Base-by-base conservation (phyloP, 1,284 basidiomycete species). In the Athelia sp. region DNA sequence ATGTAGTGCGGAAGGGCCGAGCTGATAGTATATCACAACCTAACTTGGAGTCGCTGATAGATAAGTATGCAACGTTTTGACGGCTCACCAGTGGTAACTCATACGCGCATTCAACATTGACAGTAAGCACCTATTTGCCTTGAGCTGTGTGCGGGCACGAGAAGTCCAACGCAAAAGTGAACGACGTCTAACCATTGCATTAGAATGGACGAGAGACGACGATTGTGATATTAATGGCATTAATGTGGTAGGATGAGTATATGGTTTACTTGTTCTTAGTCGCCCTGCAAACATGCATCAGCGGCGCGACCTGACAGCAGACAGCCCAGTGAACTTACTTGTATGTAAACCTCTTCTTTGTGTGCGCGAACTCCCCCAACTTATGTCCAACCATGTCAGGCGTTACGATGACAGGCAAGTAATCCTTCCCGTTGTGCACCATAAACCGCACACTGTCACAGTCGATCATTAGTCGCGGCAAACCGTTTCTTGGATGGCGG, bases 361-460 rank as follows among this genome's bases (percentile, higher is more conserved):
- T 98, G 52, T 87, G 79, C 17, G 93, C 77, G 69, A 98, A 98
- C 73, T 98, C 95, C 47, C 96, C 96, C 49, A 99, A 70, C 69
- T 99, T 98, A 67, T 98, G 94, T 0, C 96, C 96, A 2, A 99
- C 93, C 95, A 98, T 98, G 65, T 98, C 95, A 67, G 96, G 93
- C 13, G 91, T 93, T 51, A 99, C 78, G 31, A 78, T 72, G 31
- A 99, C 85, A 0, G 94, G 93, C 13, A 87, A 58, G 65, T 95
- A 97, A 57, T 91, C 82, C 69, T 90, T 93, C 43, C 96, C 96
- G 59, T 98, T 98, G 70, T 98, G 93, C 1, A 99, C 92, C 65
- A 91, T 73, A 66, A 97, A 97, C 50, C 85, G 84, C 43, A 94
- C 75, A 4, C 89, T 91, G 58, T 26, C 2, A 24, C 22, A 21